phyloP scores from a whole-genome alignment of 805 yeast genomes.

The Candida endomychidarum region DNA sequence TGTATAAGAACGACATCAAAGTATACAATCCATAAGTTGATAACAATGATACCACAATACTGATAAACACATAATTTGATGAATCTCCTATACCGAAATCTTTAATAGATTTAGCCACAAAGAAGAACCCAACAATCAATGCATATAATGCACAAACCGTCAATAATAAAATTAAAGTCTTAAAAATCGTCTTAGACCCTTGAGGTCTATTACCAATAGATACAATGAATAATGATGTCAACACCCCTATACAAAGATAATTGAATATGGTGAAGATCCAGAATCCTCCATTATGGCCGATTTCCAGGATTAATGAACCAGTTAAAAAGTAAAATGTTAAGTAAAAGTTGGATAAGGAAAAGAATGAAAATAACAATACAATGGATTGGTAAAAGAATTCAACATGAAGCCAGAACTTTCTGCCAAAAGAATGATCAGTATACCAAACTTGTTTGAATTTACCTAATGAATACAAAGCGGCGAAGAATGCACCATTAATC shows the following conservation, averaged over 20 bases:
- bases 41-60: constrained; percentile 77
- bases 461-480: constrained; percentile 81
- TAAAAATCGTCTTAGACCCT: constrained; percentile 81
- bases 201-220: constrained; percentile 98
- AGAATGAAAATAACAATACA: constrained; percentile 82
- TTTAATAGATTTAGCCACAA: constrained; percentile 57
- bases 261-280: constrained; percentile 83
- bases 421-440: constrained; percentile 66
- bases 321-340: constrained; percentile 91
- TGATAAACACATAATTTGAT: constrained; percentile 55
- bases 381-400: constrained; percentile 84
- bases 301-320: constrained; percentile 59
- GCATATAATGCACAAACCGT: constrained; percentile 82
- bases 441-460: constrained; percentile 77
- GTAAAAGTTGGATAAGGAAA: constrained; percentile 88
- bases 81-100: constrained; percentile 41
- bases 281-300: constrained; percentile 51
- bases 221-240: constrained; percentile 85
- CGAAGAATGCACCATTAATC: constrained; percentile 96
- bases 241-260: constrained; percentile 76
- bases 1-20: constrained; percentile 75
- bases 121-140: constrained; percentile 76
- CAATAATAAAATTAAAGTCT: constrained; percentile 67
- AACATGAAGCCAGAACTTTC: constrained; percentile 71
- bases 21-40: constrained; percentile 92